These are phyloP conservation scores for Meyerozyma athensensis DNA, from an alignment of 1,139 yeast genomes.

Conservation along the genomic window DNA sequence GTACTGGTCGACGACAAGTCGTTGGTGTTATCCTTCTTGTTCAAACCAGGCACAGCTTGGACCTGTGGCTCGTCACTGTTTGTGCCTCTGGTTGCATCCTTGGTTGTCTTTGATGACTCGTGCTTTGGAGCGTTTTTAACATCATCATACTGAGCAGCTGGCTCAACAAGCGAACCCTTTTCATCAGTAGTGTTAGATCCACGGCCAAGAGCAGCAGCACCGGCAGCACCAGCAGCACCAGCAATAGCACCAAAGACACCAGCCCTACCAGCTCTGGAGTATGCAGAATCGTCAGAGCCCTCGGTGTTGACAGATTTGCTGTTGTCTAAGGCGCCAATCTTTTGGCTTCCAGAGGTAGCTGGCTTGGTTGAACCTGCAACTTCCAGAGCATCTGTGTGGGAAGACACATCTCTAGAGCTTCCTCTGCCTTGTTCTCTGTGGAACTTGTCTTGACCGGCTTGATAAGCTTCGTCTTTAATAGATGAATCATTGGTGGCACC, in stretches of 20 bases:
- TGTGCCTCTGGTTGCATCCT: slow-evolving; percentile 1
- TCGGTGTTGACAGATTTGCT: slow-evolving; percentile 1
- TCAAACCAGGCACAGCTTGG: slow-evolving; percentile 11
- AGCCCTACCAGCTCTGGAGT: background rate
- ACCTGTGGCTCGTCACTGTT: slow-evolving; percentile 7
- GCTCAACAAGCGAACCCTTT: slow-evolving; percentile 11
- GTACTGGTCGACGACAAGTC: background rate
- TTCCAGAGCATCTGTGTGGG: background rate
- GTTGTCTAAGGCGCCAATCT: background rate
- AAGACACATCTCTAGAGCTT: slow-evolving; percentile 1
- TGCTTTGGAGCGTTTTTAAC: slow-evolving; percentile 9
- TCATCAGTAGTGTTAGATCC: slow-evolving; percentile 9
- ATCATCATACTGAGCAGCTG: slow-evolving; percentile 10
- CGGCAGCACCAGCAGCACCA: slow-evolving; percentile 11
- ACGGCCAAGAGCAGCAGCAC: slow-evolving; percentile 9
- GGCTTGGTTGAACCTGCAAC: slow-evolving; percentile 1
- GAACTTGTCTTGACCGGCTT: slow-evolving; percentile 14
- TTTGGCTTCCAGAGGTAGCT: background rate
- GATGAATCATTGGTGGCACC: slow-evolving; percentile 5
- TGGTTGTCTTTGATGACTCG: background rate
- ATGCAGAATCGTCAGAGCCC: background rate
- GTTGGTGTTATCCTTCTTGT: background rate
- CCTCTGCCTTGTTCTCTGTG: slow-evolving; percentile 4
- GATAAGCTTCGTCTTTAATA: slow-evolving; percentile 12
- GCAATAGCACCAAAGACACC: slow-evolving; percentile 6